Conservation (phyloP, 352 stramenopile species). For the Phytophthora sp. region DNA sequence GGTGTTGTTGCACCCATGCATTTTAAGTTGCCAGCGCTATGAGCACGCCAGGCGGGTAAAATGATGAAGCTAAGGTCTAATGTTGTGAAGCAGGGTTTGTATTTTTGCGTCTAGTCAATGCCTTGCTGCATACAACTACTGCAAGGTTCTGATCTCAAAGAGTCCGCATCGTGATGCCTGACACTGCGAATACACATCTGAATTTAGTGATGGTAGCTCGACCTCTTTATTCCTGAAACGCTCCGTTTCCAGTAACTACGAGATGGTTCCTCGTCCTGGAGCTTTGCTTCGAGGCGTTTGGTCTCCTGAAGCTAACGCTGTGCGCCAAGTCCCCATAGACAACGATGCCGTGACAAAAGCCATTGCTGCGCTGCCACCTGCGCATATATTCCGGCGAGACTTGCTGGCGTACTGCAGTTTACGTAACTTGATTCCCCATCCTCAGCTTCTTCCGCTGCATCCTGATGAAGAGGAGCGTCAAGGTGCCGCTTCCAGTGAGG, state of each 20-base stretch:
- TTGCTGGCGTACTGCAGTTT: constrained; percentile 67
- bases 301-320: constrained; percentile 55
- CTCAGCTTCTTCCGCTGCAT: constrained; percentile 66
- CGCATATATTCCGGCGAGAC: constrained; percentile 63
- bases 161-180: too few species aligned
- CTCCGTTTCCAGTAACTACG: too few species aligned
- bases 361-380: constrained; percentile 25
- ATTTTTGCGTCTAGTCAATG: too few species aligned
- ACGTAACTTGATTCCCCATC: constrained; percentile 59
- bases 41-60: too few species aligned
- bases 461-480: constrained; percentile 62
- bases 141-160: too few species aligned
- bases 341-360: constrained; percentile 22
- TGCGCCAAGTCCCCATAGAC: constrained; percentile 20
- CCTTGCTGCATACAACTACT: too few species aligned
- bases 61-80: too few species aligned
- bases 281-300: constrained; percentile 42
- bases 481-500: constrained; percentile 35
- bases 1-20: background rate
- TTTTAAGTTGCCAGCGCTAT: too few species aligned
- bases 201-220: too few species aligned
- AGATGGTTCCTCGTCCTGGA: constrained; percentile 6
- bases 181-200: too few species aligned
- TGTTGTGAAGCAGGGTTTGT: too few species aligned
- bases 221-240: too few species aligned